Base-by-base conservation (phyloP, 768 basidiomycete genomes). In the Rhizopogon roseolus region DNA sequence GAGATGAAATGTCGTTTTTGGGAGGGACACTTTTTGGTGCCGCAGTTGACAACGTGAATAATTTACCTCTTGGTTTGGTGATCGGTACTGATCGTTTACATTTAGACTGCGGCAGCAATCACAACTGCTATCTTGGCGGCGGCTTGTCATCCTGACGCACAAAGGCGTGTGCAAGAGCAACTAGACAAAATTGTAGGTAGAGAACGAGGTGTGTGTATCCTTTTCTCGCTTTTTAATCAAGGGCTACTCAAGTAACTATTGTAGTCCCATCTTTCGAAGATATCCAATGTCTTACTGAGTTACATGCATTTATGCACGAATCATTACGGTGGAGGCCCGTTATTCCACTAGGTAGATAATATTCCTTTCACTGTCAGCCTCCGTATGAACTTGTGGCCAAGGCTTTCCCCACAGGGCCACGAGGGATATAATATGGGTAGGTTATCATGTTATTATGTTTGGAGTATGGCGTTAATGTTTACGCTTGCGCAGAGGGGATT, bases 1-100 rank as follows among this genome's bases (percentile, higher is more conserved):
- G 77, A 54, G 66, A 75, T 53, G 80, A 84, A 57, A 72, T 73
- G 1, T 75, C 81, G 0, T 84, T 81, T 61, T 71, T 84, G 16
- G 80, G 76, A 1, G 81, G 81, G 0, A 75, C 75, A 34, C 76
- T 84, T 71, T 84, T 82, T 57, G 81, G 81, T 36, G 81, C 81
- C 13, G 81, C 81, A 4, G 74, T 76, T 1, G 81, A 81, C 55
- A 82, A 81, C 27, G 69, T 66, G 28, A 44, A 41, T 41, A 10
- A 29, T 49, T 51, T 1, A 4, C 3, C 16, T 19, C 2, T 4
- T 1, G 0, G 1, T 6, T 4, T 17, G 4, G 7, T 7, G 6
- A 25, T 19, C 14, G 10, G 34, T 38, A 53, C 11, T 57, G 9
- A 17, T 37, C 44, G 13, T 25, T 28, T 19, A 10, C 27, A 32